Percentiles rank a stretch among this genome's conserved stretches.
Evolutionary conservation across 2,329 filamentous ascomycete species (phyloP).

Genomic region (Penicillium sp.): DNA sequence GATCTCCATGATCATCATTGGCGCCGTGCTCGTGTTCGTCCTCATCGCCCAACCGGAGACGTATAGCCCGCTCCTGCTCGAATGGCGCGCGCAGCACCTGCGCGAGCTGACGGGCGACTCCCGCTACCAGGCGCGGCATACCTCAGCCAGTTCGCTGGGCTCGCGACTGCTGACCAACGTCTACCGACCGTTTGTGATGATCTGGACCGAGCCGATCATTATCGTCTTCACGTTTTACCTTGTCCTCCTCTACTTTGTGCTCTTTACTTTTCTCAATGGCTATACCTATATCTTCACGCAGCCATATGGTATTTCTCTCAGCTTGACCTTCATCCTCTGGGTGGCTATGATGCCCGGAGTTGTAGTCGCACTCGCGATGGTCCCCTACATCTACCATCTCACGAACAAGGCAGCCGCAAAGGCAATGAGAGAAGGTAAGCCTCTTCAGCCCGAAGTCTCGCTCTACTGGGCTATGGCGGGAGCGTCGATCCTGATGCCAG

Average conservation of each 20-base stretch:
- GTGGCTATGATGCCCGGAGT: constrained; percentile 52
- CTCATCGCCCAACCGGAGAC: too few species aligned
- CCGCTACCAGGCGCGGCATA: too few species aligned
- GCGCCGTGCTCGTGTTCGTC: too few species aligned
- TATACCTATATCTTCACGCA: constrained; percentile 57
- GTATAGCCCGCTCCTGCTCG: constrained; percentile 18
- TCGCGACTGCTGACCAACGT: constrained; percentile 41
- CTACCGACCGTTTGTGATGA: constrained; percentile 51
- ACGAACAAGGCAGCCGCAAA: constrained; percentile 31
- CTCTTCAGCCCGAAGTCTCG: constrained; percentile 54
- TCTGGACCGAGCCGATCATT: constrained; percentile 48
- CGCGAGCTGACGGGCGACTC: too few species aligned
- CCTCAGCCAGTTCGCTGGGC: too few species aligned
- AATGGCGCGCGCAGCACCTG: constrained; percentile 21
- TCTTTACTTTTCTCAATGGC: constrained; percentile 47
- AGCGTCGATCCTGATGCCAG: constrained; percentile 54
- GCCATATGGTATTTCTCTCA: constrained; percentile 53
- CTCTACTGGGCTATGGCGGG: constrained; percentile 61
- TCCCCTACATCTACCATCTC: constrained; percentile 51
- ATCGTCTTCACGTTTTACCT: constrained; percentile 35
- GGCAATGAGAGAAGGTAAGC: neutral
- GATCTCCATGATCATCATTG: constrained; percentile 33
- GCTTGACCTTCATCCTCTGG: constrained; percentile 54
- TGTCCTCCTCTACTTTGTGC: constrained; percentile 35
- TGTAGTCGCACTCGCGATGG: constrained; percentile 40